Percentiles rank a stretch among this genome's conserved stretches.
These are phyloP conservation scores for Cicer judaicum DNA, from an alignment of 306 rosid genomes.

Conservation along the genomic window DNA sequence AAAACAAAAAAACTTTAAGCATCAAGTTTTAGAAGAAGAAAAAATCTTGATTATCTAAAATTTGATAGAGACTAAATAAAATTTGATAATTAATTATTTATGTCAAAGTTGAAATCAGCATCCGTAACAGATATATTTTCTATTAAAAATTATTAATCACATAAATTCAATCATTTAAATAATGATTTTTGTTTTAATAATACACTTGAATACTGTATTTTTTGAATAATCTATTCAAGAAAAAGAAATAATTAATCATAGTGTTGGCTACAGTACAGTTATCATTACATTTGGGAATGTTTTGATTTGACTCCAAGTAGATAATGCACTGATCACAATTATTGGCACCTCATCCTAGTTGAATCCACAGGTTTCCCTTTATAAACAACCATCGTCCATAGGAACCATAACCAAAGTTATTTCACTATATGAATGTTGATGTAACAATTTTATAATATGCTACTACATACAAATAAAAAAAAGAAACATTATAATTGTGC, in stretches of 20 bases:
- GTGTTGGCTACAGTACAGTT: neutral
- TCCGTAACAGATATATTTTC: too few species aligned
- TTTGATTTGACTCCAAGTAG: constrained; percentile 46
- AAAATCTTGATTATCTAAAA: too few species aligned
- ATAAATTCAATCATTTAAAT: too few species aligned
- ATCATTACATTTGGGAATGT: constrained; percentile 50
- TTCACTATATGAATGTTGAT: neutral
- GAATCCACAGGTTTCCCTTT: constrained; percentile 38
- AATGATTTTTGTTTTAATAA: too few species aligned
- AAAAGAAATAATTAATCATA: neutral
- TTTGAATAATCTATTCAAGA: neutral
- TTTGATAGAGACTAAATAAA: too few species aligned
- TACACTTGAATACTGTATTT: too few species aligned
- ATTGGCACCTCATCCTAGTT: constrained; percentile 39
- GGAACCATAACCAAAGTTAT: constrained; percentile 14
- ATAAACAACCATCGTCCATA: neutral
- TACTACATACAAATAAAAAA: neutral
- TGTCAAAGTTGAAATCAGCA: too few species aligned
- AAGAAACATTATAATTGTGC: too few species aligned
- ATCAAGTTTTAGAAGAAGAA: too few species aligned
- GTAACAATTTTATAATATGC: neutral
- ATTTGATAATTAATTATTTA: too few species aligned
- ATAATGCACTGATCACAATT: constrained; percentile 37
- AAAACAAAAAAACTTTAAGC: too few species aligned
- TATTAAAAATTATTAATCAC: too few species aligned